A percentile compares a stretch with the other conserved stretches of the same genome.
Evolutionary conservation across 2,329 filamentous ascomycete species (phyloP).

Genomic region (Scedosporium boydii): DNA sequence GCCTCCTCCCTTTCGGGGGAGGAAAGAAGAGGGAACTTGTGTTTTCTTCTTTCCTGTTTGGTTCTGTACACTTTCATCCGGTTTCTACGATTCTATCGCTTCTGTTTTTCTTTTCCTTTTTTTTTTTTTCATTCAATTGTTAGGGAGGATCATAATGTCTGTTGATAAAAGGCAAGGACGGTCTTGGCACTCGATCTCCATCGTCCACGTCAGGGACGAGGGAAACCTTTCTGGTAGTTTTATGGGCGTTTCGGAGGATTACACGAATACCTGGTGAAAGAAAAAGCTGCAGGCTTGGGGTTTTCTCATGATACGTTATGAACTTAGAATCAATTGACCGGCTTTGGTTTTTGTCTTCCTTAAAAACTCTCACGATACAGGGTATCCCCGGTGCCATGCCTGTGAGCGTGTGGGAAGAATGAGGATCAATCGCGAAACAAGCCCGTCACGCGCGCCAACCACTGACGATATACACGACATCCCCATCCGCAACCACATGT

Average conservation of each 20-base stretch:
- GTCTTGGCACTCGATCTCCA: not conserved
- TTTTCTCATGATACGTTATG: conserved; percentile 5
- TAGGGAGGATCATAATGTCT: not conserved
- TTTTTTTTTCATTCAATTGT: not conserved
- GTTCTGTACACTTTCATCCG: not conserved
- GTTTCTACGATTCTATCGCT: not conserved
- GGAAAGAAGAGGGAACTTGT: not conserved
- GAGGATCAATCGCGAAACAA: not conserved
- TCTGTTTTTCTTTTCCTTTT: conserved; percentile 6
- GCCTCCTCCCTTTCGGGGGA: not conserved
- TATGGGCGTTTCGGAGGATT: not conserved
- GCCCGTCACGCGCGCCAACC: conserved; percentile 45
- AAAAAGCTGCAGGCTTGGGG: not conserved
- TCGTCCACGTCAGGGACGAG: too few species aligned
- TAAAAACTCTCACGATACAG: not conserved
- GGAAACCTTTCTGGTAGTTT: not conserved
- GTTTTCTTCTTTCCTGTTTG: not conserved
- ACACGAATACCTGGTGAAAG: not conserved
- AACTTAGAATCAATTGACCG: conserved; percentile 4
- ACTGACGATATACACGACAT: conserved; percentile 59
- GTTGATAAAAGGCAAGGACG: conserved; percentile 8
- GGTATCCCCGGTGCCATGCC: not conserved
- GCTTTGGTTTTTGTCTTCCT: conserved; percentile 3
- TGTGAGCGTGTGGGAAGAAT: not conserved
- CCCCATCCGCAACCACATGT: conserved; percentile 66